These are phyloP conservation scores for Zymoseptoria ardabiliae DNA, from an alignment of 2,329 filamentous ascomycete genomes.

Conservation along the genomic window DNA sequence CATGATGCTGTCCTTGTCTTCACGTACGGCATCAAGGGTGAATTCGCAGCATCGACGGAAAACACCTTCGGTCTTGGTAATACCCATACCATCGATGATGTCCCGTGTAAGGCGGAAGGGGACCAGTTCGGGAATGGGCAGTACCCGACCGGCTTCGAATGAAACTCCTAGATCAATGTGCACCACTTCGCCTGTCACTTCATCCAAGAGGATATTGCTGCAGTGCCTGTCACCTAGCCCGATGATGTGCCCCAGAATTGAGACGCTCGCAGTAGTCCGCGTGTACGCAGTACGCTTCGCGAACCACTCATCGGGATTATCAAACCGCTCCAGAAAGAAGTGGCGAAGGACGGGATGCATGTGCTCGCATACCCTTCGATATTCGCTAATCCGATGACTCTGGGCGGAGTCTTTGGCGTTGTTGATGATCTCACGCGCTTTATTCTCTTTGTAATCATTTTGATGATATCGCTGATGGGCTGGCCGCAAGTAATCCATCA, in stretches of 20 bases:
- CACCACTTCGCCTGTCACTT: slow-evolving; percentile 82
- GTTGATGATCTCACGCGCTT: slow-evolving; percentile 73
- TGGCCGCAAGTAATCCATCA: slow-evolving; percentile 87
- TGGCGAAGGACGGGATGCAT: slow-evolving; percentile 93
- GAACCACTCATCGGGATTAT: slow-evolving; percentile 95
- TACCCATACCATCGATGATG: slow-evolving; percentile 93
- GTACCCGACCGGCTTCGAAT: slow-evolving; percentile 91
- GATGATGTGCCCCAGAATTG: slow-evolving; percentile 81
- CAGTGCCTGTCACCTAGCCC: slow-evolving; percentile 91
- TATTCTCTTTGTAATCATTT: slow-evolving; percentile 66
- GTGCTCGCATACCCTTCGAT: slow-evolving; percentile 66
- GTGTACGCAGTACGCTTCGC: slow-evolving; percentile 82
- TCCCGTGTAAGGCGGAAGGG: slow-evolving; percentile 92
- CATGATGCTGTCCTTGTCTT: slow-evolving; percentile 96
- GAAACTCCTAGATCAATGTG: slow-evolving; percentile 96
- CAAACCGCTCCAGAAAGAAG: slow-evolving; percentile 94
- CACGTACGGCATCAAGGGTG: slow-evolving; percentile 86
- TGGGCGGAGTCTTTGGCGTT: slow-evolving; percentile 56
- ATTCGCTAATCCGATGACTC: slow-evolving; percentile 66
- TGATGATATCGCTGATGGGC: slow-evolving; percentile 84
- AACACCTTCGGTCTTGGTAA: slow-evolving; percentile 89
- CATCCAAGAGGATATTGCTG: slow-evolving; percentile 92
- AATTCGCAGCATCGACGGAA: slow-evolving; percentile 98
- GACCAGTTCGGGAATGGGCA: slow-evolving; percentile 90
- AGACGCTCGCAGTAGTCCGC: slow-evolving; percentile 86